These are phyloP conservation scores for Trifolium dubium DNA, from an alignment of 306 rosid genomes.

Conservation along the genomic window DNA sequence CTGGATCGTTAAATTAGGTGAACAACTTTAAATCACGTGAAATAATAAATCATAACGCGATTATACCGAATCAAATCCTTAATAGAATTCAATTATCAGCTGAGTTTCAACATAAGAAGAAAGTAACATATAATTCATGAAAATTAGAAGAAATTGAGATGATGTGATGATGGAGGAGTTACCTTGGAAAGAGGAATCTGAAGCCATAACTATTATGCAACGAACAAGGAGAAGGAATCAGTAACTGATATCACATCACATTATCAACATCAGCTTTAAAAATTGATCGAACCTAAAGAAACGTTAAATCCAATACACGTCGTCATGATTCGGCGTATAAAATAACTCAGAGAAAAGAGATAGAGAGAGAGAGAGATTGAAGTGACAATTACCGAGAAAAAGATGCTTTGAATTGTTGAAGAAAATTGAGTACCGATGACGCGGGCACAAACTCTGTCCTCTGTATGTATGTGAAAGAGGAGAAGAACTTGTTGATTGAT, in stretches of 20 bases:
- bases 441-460: constrained; percentile 16
- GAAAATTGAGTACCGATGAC: constrained; percentile 53
- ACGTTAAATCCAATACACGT: constrained; percentile 42
- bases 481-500: constrained; percentile 28
- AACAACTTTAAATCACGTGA: constrained; percentile 21
- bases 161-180: constrained; percentile 17
- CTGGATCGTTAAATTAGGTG: constrained; percentile 27
- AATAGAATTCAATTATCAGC: constrained; percentile 24
- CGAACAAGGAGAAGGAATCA: constrained; percentile 46
- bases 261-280: constrained; percentile 55
- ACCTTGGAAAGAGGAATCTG: constrained; percentile 82
- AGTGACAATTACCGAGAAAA: constrained; percentile 61
- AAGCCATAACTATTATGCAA: constrained; percentile 50
- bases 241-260: constrained; percentile 49
- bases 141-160: constrained; percentile 33
- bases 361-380: constrained; percentile 49
- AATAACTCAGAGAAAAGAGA: neutral
- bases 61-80: neutral
- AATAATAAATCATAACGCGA: constrained; percentile 20
- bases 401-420: constrained; percentile 57
- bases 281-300: constrained; percentile 54
- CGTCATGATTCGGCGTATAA: constrained; percentile 12
- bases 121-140: neutral
- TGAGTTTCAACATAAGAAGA: constrained; percentile 31
- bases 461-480: neutral